Base-by-base conservation (phyloP, 495 filamentous ascomycete genomes). In the Ramalina intermedia region DNA sequence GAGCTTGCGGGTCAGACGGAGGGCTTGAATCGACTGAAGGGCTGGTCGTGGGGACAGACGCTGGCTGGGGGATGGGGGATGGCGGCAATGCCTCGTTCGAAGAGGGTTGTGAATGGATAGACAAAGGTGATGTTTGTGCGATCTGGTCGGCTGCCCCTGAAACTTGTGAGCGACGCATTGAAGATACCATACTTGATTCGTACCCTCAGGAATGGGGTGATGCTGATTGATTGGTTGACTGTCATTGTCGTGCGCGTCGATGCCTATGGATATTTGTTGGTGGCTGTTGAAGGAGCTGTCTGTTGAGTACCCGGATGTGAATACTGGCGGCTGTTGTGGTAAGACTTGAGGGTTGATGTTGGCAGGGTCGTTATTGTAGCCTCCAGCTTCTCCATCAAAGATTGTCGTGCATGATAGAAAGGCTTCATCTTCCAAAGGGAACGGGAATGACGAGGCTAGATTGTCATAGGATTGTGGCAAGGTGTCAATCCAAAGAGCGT, bases 401-500 rank as follows among this genome's bases (percentile, higher is more conserved):
- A 35, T n/a, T 26, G 44, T 37, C 27, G 5, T 33, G 36, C 13
- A 18, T 9, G 14, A 20, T 18, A 24, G 36, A 24, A 52, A 38
- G 48, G 60, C 50, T 39, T 47, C 48, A 56, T 45, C 29, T 49
- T 55, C 49, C 49, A 50, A 49, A 27, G 58, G 53, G 38, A 46
- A 53, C 52, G 60, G 50, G 17, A 61, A 55, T 43, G 60, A 56
- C 58, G 53, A 61, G 37, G 60, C 54, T 47, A 50, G 16, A 17
- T 29, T 46, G 33, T 17, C 49, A 47, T 51, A 54, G 29, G 56
- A 49, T 33, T 41, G 44, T 41, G 37, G 44, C 35, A 36, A 17
- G 47, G 21, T 55, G 44, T 36, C 55, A 58, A 44, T 47, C 58
- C 29, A 52, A 35, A 48, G 60, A 51, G 54, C 59, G 58, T 53